Evolutionary conservation across 768 basidiomycete genomes (phyloP), one percentile per base, ranked within the genome.

Genomic region (Kwoniella sp.): DNA sequence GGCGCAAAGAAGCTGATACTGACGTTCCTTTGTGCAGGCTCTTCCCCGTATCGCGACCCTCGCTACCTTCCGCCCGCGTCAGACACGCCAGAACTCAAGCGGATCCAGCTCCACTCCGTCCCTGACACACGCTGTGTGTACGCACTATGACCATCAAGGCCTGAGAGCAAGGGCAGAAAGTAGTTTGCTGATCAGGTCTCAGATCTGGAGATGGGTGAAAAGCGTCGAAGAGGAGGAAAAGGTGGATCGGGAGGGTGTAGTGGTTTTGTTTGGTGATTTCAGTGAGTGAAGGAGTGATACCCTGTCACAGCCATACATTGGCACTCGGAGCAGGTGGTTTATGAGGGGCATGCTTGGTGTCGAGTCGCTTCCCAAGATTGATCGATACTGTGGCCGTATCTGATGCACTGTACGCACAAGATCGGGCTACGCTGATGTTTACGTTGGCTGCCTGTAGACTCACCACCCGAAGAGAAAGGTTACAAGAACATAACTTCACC

Each of bases 111-210:
- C 30, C 12, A 47, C 19, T 12, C 27, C 30, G 13, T 51, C 63
- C 0, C 61, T 74, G 10, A 27, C 80, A 4, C 67, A 77, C 58
- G 71, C 79, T 25, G 58, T 75, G 27, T 77, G 78, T 57, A 80
- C 80, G 2, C 80, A 81, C 55, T 81, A 74, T 50, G 80, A 81
- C 58, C 71, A 81, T 64, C 51, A 50, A n/a, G 79, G 80, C 12
- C 10, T 68, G 19, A 8, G 36, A 27, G 74, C 80, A 2, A 57
- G 80, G 9, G 68, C 68, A 4, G 52, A 80, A 55, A 69, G 69
- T 13, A 77, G 78, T 46, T 58, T 67, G 36, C 55, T 81, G n/a
- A 77, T 81, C 44, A 63, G 77, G 2, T 50, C 65, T 6, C 54
- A 73, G 26, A 55, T 71, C 10, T 55, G 55, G 12, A 63, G 68